These are phyloP conservation scores for Aspergillus leporis DNA, from an alignment of 495 filamentous ascomycete species.

Conservation along the genomic window DNA sequence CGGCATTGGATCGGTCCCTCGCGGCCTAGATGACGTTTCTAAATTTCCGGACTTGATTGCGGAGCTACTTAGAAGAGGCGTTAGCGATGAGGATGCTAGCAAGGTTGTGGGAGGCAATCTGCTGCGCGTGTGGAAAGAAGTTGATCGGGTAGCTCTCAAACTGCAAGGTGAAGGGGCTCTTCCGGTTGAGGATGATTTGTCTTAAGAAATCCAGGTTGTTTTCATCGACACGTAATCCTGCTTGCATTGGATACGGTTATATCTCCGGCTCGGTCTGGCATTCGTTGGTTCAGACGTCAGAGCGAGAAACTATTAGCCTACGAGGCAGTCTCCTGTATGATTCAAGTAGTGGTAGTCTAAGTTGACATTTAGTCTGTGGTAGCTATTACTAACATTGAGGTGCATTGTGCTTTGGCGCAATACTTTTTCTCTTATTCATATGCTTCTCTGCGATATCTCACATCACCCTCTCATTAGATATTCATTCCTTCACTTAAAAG, in stretches of 20 bases:
- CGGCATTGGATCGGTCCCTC: slow-evolving; percentile 50
- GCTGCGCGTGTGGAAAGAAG: slow-evolving; percentile 73
- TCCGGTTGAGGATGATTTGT: slow-evolving; percentile 61
- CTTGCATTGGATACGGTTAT: not conserved
- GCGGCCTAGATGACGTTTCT: slow-evolving; percentile 71
- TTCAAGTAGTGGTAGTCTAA: too few relatives aligned
- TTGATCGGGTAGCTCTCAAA: slow-evolving; percentile 62
- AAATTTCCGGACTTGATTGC: slow-evolving; percentile 80
- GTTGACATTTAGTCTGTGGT: not conserved
- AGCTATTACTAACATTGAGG: not conserved
- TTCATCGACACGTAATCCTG: too few relatives aligned
- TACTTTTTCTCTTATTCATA: not conserved
- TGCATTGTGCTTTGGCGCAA: not conserved
- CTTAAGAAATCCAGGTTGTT: not conserved
- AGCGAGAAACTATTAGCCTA: too few relatives aligned
- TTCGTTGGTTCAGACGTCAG: too few relatives aligned
- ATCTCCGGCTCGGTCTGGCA: not conserved
- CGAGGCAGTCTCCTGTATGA: too few relatives aligned
- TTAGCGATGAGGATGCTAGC: slow-evolving; percentile 64
- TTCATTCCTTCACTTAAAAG: not conserved
- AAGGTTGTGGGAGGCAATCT: slow-evolving; percentile 75
- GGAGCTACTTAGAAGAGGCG: slow-evolving; percentile 65
- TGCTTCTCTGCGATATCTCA: not conserved
- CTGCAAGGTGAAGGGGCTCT: slow-evolving; percentile 60
- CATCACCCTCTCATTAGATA: too few relatives aligned